Evolutionary conservation across 306 rosid species (phyloP).

Genomic region (Vigna trinervia): DNA sequence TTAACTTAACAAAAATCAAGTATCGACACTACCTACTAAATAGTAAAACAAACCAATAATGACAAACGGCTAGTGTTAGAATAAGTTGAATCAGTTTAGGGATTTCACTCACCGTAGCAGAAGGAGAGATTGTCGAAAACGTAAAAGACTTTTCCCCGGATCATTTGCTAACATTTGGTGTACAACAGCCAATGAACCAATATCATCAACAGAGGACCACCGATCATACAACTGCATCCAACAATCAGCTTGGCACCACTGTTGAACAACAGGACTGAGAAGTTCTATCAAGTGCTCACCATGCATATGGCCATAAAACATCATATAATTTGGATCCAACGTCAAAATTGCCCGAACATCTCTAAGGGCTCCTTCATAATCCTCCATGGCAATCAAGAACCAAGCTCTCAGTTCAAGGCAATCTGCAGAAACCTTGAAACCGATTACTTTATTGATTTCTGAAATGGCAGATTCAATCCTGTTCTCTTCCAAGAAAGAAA

Average conservation of each 20-base stretch:
- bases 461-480: conserved; percentile 65
- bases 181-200: conserved; percentile 90
- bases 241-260: conserved; percentile 87
- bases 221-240: conserved; percentile 91
- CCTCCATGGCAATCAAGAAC: conserved; percentile 75
- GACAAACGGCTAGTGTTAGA: conserved; percentile 3
- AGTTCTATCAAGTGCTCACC: conserved; percentile 76
- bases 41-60: background rate
- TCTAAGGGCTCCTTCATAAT: conserved; percentile 79
- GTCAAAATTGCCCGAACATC: conserved; percentile 89
- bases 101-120: conserved; percentile 65
- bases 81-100: conserved; percentile 1
- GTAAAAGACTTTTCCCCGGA: conserved; percentile 83
- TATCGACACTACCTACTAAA: background rate
- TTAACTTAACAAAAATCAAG: conserved; percentile 3
- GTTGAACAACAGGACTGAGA: conserved; percentile 69
- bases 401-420: conserved; percentile 92
- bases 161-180: conserved; percentile 89
- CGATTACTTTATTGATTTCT: conserved; percentile 75
- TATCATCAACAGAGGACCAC: conserved; percentile 93
- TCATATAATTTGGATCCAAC: conserved; percentile 76
- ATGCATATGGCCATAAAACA: conserved; percentile 72
- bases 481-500: conserved; percentile 65
- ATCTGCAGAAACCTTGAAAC: conserved; percentile 81
- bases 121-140: conserved; percentile 89